Conservation (phyloP, 2,329 filamentous ascomycete species). For the Esteya vermicola region DNA sequence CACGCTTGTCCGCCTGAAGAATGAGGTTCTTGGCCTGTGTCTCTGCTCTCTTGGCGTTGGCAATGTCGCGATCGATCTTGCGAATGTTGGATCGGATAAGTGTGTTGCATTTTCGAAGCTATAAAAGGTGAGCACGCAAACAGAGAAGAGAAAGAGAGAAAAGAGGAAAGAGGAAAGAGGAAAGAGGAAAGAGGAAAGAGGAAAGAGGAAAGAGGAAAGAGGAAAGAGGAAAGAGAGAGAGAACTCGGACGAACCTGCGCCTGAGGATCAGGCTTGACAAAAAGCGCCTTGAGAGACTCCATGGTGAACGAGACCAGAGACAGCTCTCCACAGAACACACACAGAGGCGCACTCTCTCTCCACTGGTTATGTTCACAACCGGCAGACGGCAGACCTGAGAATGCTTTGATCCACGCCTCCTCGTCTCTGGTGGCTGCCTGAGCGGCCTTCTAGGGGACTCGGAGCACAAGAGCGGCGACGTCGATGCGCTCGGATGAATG, state of each 20-base stretch:
- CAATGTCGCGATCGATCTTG: slow-evolving; percentile 88
- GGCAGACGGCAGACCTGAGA: not conserved
- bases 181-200: too few species aligned
- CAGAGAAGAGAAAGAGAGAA: not conserved
- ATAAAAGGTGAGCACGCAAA: not conserved
- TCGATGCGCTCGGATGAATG: too few species aligned
- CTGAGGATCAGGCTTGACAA: slow-evolving; percentile 85
- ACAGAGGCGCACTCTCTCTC: too few species aligned
- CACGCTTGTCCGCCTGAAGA: slow-evolving; percentile 66
- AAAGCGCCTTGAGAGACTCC: slow-evolving; percentile 76
- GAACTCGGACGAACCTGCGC: slow-evolving; percentile 70
- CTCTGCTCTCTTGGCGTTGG: slow-evolving; percentile 63
- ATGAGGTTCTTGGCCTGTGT: slow-evolving; percentile 76
- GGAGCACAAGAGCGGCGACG: too few species aligned
- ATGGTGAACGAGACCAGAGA: too few species aligned
- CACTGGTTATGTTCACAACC: too few species aligned
- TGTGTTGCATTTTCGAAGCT: slow-evolving; percentile 92
- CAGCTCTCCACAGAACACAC: too few species aligned
- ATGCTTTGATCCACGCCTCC: not conserved
- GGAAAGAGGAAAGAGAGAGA: too few species aligned
- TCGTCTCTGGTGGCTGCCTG: not conserved
- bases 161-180: not conserved
- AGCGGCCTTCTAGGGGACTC: too few species aligned
- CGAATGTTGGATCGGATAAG: slow-evolving; percentile 83
- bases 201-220: too few species aligned